Evolutionary conservation across 2,329 filamentous ascomycete genomes (phyloP), one percentile per base, ranked within the genome.

Genomic region (Dothistroma septosporum): DNA sequence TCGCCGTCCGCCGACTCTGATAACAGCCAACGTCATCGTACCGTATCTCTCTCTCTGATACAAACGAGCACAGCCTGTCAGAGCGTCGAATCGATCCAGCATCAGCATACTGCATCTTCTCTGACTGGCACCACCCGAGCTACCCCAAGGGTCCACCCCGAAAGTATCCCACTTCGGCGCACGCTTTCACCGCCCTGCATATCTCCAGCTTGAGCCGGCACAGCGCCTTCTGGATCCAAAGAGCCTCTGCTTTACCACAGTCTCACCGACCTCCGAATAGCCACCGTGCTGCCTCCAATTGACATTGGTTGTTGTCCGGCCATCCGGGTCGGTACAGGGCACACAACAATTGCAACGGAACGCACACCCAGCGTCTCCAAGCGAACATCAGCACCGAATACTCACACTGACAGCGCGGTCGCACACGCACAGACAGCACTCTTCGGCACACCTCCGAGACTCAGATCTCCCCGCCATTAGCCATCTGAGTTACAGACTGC

Each of bases 321-420:
- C 28, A 7, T 31, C 31, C 55, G 50, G 61, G 50, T 10, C 22
- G 28, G 47, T 50, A 14, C 47, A 32, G 28, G n/a, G 10, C 47
- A 2, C 47, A 32, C 32, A 46, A 41, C 35, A 21, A 46, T 22
- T 24, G 53, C 53, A 31, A 3, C 24, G 24, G 24, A 28, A 24
- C 53, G 46, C 32, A 32, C 21, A 53, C 28, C 33, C 33, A 37
- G 33, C 33, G 33, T 37, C 33, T 37, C 4, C 33, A 37, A 37
- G 33, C 33, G 33, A 37, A 10, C 10, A 3, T 16, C 33, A 35
- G 54, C 61, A 63, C 61, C 57, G 53, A 47, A 53, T 24, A 44
- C 37, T 48, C 49, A 22, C 16, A 33, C 55, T 63, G 64, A 65
- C 64, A 65, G 57, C 31, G 33, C 55, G 59, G 64, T 65, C 55